Base-by-base conservation (phyloP, 176 grass and related monocot species). In the Aechmea fasciata region DNA sequence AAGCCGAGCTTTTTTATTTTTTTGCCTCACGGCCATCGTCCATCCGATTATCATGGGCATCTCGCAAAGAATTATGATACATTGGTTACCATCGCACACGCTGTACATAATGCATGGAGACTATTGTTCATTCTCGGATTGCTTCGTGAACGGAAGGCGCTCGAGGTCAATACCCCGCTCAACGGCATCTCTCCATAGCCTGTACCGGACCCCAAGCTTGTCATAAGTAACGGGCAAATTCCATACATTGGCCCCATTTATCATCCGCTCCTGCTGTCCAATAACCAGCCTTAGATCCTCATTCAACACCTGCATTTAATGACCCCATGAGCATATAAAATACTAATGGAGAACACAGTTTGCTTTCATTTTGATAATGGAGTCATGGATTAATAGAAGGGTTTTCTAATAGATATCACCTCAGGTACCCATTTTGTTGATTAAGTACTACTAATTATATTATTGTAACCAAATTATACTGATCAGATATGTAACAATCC, bases 221-320 rank as follows among this genome's bases (percentile, higher is more conserved):
- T 99, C 95, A 8, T 99, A 99, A 0, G 84, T 90, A 10, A 94
- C 90, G 0, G 94, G 94, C 77, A 61, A 83, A 71, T 93, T 99
- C 89, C 94, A 99, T 8, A 99, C 66, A 10, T 99, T 93, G 49
- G 82, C 94, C 0, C 94, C 94, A 48, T 80, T 90, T 69, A 84
- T 83, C 94, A 99, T 99, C 50, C 94, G 89, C 14, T 99, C 94
- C 80, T 99, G 94, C 55, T 93, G 94, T 49, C 94, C 94, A 1
- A 93, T 66, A 48, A 99, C 95, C 13, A 99, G 75, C 63, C 95
- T 73, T 13, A 99, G 82, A 63, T 99, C 95, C 82, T 99, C 95
- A 69, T 99, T 99, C 76, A 99, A 65, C 14, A 99, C 94, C 94
- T 93, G 84, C n/a, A 66, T 1, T 63, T 26, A 68, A 75, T 64